Conservation (phyloP, 2,329 filamentous ascomycete species). For the Ophiostoma perfectum region DNA sequence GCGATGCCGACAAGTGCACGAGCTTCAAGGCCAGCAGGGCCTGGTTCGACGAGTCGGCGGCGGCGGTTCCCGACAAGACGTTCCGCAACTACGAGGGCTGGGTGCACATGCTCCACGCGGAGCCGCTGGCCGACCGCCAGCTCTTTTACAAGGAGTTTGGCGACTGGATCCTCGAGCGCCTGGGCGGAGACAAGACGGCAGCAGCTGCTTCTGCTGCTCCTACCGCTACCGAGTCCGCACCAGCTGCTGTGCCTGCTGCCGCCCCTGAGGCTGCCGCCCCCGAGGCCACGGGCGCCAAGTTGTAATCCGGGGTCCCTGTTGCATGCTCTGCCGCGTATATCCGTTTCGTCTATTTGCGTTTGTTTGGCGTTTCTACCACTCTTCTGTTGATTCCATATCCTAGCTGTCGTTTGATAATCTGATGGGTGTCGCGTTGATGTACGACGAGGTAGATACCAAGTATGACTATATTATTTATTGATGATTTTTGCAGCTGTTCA, state of each 20-base stretch:
- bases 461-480: not conserved
- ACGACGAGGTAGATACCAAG: not conserved
- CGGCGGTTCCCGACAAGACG: constrained; percentile 58
- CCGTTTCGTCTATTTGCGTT: not conserved
- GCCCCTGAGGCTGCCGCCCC: not conserved
- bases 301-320: not conserved
- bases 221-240: not conserved
- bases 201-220: not conserved
- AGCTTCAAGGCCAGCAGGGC: constrained; percentile 59
- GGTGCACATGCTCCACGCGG: constrained; percentile 68
- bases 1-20: constrained; percentile 66
- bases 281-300: constrained; percentile 14
- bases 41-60: constrained; percentile 51
- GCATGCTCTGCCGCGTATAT: too few relatives aligned
- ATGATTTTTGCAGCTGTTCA: not conserved
- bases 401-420: not conserved
- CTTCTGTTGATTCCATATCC: not conserved
- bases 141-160: constrained; percentile 55
- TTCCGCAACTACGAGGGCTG: constrained; percentile 71
- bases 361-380: not conserved
- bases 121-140: constrained; percentile 44
- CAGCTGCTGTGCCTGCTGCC: constrained; percentile 6
- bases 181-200: constrained; percentile 21
- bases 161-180: constrained; percentile 58
- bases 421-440: not conserved